Base-by-base conservation (phyloP, 306 rosid genomes). In the Fragaria iinumae region DNA sequence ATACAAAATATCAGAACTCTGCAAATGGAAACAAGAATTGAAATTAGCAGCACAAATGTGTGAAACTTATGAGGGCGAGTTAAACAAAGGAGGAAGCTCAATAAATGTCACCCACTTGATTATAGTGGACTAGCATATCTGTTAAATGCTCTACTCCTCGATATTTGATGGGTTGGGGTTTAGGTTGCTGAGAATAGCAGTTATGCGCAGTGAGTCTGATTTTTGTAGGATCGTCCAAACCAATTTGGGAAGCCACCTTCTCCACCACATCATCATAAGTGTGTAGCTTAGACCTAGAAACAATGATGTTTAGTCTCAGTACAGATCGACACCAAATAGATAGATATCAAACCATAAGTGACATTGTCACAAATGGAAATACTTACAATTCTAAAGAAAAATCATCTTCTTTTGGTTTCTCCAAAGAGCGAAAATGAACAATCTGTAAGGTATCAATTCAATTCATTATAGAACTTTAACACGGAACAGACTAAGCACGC, bases 141-240 rank as follows among this genome's bases (percentile, higher is more conserved):
- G 96, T 89, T 76, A 93, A 85, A 85, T 83, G 89, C 49, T 90
- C 97, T 13, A 77, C 88, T 50, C 97, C 97, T 66, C 90, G 83
- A 71, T 86, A 90, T 85, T 88, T 90, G 71, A 93, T 89, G 52
- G 97, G 91, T 72, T 89, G 96, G 67, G 97, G 91, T 79, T 93
- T 93, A 78, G 97, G 97, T 82, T 87, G 97, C 80, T 93, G 96
- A 59, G 94, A 89, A 63, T 93, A 90, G 83, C 97, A 93, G 82
- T 90, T 93, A 77, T 93, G 97, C 75, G 96, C 86, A 55, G 97
- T 93, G 39, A 93, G 93, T 80, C 96, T 83, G 68, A 93, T 85
- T 86, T 90, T 93, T 27, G 94, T 89, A 70, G 97, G 88, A 88
- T 93, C 97, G 11, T 81, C 85, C 88, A 89, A 79, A 60, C 86